Evolutionary conservation across 805 yeast species (phyloP).

Genomic region (Millerago galiae): DNA sequence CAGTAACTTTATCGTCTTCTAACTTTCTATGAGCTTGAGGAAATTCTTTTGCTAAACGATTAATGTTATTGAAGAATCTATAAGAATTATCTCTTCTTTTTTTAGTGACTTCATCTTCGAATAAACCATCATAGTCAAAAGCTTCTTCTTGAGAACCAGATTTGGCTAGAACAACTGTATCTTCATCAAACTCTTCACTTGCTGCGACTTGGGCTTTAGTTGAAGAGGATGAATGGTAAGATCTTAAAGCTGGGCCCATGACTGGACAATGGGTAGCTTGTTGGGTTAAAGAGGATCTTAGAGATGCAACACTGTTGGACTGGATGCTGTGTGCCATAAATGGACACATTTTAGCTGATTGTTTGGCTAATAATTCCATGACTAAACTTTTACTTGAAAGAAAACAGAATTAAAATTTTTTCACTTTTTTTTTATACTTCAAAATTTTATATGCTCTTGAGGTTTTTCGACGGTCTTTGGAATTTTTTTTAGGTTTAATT

Average conservation of each 20-base stretch:
- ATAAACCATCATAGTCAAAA: conserved; percentile 69
- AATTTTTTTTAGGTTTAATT: too few relatives aligned
- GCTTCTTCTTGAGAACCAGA: conserved; percentile 41
- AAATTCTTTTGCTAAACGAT: conserved; percentile 88
- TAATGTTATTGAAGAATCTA: conserved; percentile 94
- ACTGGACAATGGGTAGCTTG: conserved; percentile 84
- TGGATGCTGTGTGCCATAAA: conserved; percentile 54
- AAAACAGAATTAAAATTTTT: not conserved
- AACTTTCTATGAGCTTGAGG: conserved; percentile 83
- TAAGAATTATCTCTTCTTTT: conserved; percentile 89
- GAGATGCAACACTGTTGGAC: conserved; percentile 35
- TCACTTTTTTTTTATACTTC: not conserved
- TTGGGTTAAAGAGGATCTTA: conserved; percentile 37
- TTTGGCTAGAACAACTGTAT: conserved; percentile 23
- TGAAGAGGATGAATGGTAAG: conserved; percentile 26
- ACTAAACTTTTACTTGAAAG: not conserved
- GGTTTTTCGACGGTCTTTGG: too few relatives aligned
- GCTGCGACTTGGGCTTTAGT: conserved; percentile 23
- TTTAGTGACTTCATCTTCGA: conserved; percentile 57
- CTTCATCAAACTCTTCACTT: conserved; percentile 20
- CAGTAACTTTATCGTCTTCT: conserved; percentile 83
- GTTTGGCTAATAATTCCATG: conserved; percentile 78
- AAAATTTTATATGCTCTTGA: too few relatives aligned
- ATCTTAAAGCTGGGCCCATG: conserved; percentile 68
- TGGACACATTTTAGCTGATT: conserved; percentile 78